These are phyloP conservation scores for Heliosperma pusillum DNA, from an alignment of 148 eudicot genomes.

Conservation along the genomic window DNA sequence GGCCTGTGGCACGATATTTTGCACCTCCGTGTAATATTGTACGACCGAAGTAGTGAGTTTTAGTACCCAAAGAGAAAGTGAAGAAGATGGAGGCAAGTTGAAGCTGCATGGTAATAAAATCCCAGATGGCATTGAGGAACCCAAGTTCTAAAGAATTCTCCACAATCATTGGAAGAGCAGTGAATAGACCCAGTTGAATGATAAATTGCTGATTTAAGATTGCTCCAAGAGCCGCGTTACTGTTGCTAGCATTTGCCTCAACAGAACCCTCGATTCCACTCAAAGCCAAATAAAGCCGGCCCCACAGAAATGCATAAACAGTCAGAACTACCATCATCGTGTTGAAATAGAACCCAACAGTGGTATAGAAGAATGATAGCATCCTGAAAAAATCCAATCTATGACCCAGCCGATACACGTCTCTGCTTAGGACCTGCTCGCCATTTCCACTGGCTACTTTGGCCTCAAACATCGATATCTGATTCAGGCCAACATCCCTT, in stretches of 20 bases:
- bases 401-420: slow-evolving; percentile 86
- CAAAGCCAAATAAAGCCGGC: slow-evolving; percentile 74
- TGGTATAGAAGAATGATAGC: slow-evolving; percentile 84
- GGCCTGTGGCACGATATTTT: slow-evolving; percentile 87
- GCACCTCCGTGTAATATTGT: slow-evolving; percentile 96
- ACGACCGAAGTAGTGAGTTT: slow-evolving; percentile 85
- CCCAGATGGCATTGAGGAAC: slow-evolving; percentile 78
- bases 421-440: slow-evolving; percentile 85
- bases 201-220: slow-evolving; percentile 84
- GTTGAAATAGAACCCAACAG: slow-evolving; percentile 85
- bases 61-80: slow-evolving; percentile 90
- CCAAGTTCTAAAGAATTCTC: slow-evolving; percentile 87
- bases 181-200: slow-evolving; percentile 78
- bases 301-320: slow-evolving; percentile 89
- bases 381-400: slow-evolving; percentile 85
- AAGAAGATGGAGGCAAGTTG: slow-evolving; percentile 81
- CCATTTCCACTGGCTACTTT: slow-evolving; percentile 91
- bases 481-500: slow-evolving; percentile 91
- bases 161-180: slow-evolving; percentile 88
- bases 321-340: slow-evolving; percentile 81
- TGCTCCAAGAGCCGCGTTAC: slow-evolving; percentile 69
- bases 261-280: slow-evolving; percentile 72
- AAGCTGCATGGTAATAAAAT: slow-evolving; percentile 84
- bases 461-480: slow-evolving; percentile 90
- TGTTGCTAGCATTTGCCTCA: slow-evolving; percentile 30